phyloP scores from a whole-genome alignment of 805 yeast species.

The Jamesozyma piceae region DNA sequence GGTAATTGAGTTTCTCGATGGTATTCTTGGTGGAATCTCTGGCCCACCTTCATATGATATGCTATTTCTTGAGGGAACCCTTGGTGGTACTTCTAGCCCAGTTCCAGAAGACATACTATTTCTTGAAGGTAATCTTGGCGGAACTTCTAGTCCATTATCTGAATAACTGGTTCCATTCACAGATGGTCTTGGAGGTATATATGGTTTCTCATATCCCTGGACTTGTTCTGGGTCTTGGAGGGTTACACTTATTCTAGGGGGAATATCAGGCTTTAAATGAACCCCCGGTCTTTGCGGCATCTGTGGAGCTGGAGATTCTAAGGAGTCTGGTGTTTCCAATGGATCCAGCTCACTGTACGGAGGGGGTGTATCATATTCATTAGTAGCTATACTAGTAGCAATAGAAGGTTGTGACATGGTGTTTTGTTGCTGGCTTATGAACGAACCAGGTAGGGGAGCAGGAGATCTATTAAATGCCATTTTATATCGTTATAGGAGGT shows the following conservation, averaged over 20 bases:
- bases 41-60: background rate
- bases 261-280: background rate
- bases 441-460: background rate
- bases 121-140: conserved; percentile 4
- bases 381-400: background rate
- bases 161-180: background rate
- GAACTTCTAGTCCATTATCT: background rate
- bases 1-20: background rate
- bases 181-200: conserved; percentile 7
- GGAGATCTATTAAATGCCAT: background rate
- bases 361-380: conserved; percentile 7
- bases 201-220: background rate
- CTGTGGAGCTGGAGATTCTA: conserved; percentile 1
- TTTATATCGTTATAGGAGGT: background rate
- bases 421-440: background rate
- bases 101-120: background rate
- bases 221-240: background rate
- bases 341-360: conserved; percentile 10
- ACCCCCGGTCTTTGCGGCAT: background rate
- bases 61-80: conserved; percentile 1
- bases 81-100: background rate
- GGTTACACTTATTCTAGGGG: background rate
- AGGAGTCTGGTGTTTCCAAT: no score
- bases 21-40: background rate
- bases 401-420: background rate